Evolutionary conservation across 108 stramenopile genomes (phyloP).

Genomic region (Craspedostauros australis): DNA sequence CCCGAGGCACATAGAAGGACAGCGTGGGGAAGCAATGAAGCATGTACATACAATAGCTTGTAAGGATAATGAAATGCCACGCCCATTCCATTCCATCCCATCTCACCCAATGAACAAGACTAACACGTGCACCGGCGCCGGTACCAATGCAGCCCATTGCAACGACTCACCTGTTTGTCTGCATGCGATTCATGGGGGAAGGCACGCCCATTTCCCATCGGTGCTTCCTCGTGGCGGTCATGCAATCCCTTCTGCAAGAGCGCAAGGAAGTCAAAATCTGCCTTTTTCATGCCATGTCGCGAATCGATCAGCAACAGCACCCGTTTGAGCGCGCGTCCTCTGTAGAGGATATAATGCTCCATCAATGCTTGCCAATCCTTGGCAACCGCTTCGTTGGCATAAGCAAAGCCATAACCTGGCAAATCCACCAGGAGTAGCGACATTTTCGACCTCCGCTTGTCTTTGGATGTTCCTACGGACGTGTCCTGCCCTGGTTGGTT

Average conservation of each 20-base stretch:
- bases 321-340: slow-evolving; percentile 54
- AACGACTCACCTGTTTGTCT: not conserved
- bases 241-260: slow-evolving; percentile 28
- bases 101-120: too few species aligned
- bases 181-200: not conserved
- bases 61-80: too few species aligned
- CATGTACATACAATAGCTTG: too few species aligned
- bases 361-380: slow-evolving; percentile 58
- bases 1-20: too few species aligned
- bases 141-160: too few species aligned
- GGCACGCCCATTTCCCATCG: not conserved
- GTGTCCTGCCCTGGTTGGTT: not conserved
- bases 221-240: not conserved
- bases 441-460: slow-evolving; percentile 14
- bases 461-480: not conserved
- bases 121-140: too few species aligned
- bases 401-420: slow-evolving; percentile 86
- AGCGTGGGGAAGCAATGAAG: too few species aligned
- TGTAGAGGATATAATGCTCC: slow-evolving; percentile 50
- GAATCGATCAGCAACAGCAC: slow-evolving; percentile 73
- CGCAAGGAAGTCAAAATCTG: slow-evolving; percentile 64
- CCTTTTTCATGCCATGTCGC: slow-evolving; percentile 72
- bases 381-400: slow-evolving; percentile 43
- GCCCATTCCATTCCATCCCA: too few species aligned
- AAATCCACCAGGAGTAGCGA: slow-evolving; percentile 65